Percentiles rank a stretch among this genome's conserved stretches.
These are phyloP conservation scores for Candida sp. DNA, from an alignment of 1,139 yeast species.

Conservation along the genomic window DNA sequence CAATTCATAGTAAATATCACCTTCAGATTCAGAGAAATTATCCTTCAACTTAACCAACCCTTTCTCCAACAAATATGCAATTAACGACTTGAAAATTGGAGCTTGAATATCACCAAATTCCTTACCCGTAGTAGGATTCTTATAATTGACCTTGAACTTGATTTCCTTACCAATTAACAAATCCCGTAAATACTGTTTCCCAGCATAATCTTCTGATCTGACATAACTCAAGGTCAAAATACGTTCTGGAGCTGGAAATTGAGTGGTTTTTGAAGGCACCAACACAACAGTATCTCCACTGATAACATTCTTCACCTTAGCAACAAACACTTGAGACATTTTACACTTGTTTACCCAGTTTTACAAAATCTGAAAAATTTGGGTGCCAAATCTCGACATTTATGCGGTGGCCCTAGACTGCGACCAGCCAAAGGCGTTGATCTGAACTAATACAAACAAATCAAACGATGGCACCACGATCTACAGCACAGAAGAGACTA, in stretches of 20 bases:
- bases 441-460: not conserved
- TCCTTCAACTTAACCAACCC: slow-evolving; percentile 68
- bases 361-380: not conserved
- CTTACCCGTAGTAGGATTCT: slow-evolving; percentile 47
- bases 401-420: not conserved
- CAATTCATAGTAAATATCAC: slow-evolving; percentile 21
- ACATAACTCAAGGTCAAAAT: slow-evolving; percentile 62
- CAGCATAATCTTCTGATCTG: slow-evolving; percentile 44
- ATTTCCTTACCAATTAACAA: slow-evolving; percentile 67
- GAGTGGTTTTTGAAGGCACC: slow-evolving; percentile 47
- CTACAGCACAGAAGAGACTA: slow-evolving; percentile 82
- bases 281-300: slow-evolving; percentile 76
- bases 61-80: slow-evolving; percentile 51
- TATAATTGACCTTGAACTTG: slow-evolving; percentile 56
- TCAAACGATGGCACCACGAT: slow-evolving; percentile 38
- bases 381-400: no score
- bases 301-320: slow-evolving; percentile 65
- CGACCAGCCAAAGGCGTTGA: not conserved
- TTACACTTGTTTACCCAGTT: not conserved
- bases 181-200: slow-evolving; percentile 62
- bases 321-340: slow-evolving; percentile 26
- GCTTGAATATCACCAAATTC: slow-evolving; percentile 74
- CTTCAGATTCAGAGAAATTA: slow-evolving; percentile 39
- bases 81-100: slow-evolving; percentile 60
- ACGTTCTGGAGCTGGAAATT: slow-evolving; percentile 54